Evolutionary conservation across 148 eudicot genomes (phyloP), one percentile per base, ranked within the genome.

Genomic region (Rhododendron williamsianum): DNA sequence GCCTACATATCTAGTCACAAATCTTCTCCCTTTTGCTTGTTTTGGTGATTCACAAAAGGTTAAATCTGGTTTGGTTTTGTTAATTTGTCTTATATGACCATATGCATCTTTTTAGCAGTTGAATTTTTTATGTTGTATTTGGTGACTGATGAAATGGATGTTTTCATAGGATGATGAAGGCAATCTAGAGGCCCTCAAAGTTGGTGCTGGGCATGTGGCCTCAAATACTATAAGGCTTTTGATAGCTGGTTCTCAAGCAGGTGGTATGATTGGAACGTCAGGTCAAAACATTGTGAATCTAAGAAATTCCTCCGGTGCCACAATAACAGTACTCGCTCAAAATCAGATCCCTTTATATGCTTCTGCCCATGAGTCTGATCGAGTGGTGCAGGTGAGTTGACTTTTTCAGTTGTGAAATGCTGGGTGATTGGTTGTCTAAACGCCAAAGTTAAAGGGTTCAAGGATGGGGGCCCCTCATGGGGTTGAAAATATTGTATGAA

Each of bases 241-340:
- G 84, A 93, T 96, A 85, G 95, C 98, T 88, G 98, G 95, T 90
- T 92, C 94, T 82, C 98, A 96, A 89, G 98, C 98, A n/a, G 98
- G 98, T 90, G 88, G 94, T 80, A 89, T 96, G 90, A 94, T 96
- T 83, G 98, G 98, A 76, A 89, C 88, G 5, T 94, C 98, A 23
- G 98, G 98, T 89, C 98, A 94, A 89, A 96, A 96, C 89, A 96
- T 96, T 76, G 98, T 90, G 81, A 94, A 92, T 87, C 89, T 96
- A 63, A 92, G 98, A 87, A 92, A 86, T 84, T 87, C 94, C 23
- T 96, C 98, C 49, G 98, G 98, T 90, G 98, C 98, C 82, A 86
- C 92, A 30, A 92, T 96, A 81, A 90, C 95, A 69, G 91, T 96
- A 84, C 98, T 94, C 78, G 91, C 95, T 85, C 94, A 91, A 85